Evolutionary conservation across 306 rosid species (phyloP).

Genomic region (Styphnolobium japonicum): DNA sequence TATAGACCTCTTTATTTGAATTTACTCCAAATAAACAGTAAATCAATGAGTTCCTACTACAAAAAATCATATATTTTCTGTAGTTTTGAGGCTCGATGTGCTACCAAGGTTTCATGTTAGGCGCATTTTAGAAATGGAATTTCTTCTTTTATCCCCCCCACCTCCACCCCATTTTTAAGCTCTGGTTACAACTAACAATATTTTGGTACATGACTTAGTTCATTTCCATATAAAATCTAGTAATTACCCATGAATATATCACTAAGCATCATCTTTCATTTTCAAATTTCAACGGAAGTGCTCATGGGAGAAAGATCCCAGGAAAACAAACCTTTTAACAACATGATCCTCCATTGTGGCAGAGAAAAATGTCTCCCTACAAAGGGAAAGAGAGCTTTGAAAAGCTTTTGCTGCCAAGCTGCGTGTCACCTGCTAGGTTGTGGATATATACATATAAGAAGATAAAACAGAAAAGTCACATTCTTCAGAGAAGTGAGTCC

Average conservation of each 20-base stretch:
- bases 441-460: conserved; percentile 16
- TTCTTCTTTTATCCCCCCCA: background rate
- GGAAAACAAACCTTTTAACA: conserved; percentile 62
- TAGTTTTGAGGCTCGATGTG: background rate
- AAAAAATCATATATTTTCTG: background rate
- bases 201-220: conserved; percentile 5
- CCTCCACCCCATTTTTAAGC: background rate
- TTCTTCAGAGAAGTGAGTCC: conserved; percentile 13
- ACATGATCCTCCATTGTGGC: conserved; percentile 65
- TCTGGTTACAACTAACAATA: background rate
- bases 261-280: conserved; percentile 1
- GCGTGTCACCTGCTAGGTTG: conserved; percentile 60
- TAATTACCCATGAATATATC: background rate
- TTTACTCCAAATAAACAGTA: background rate
- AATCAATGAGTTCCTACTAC: background rate
- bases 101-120: background rate
- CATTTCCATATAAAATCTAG: background rate
- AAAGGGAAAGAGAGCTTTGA: conserved; percentile 77
- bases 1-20: background rate
- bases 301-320: background rate
- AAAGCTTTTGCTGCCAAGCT: conserved; percentile 92
- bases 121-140: background rate
- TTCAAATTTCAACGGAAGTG: conserved; percentile 7
- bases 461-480: conserved; percentile 12
- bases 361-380: conserved; percentile 91